Base-by-base conservation (phyloP, 345 rosid genomes). In the Noccaea caerulescens region DNA sequence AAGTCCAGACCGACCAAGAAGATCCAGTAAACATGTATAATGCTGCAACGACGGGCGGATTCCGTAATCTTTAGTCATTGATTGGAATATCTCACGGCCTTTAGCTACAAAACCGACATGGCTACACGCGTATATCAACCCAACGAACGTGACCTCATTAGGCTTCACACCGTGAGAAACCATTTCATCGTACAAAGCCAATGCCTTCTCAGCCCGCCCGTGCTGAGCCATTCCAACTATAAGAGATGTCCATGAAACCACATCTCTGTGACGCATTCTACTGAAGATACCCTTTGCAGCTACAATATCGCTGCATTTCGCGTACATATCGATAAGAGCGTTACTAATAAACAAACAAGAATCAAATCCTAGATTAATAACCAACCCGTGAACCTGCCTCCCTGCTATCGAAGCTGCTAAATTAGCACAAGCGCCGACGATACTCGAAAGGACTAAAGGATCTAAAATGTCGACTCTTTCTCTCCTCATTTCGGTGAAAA, bases 211-310 rank as follows among this genome's bases (percentile, higher is more conserved):
- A 33, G 88, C 97, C 49, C 4, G 80, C 9, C 97, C 97, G 27
- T 90, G 94, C 79, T 90, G 92, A 68, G 97, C 94, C 63, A 82
- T 82, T 37, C 94, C 94, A 58, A 90, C 89, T 36, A 90, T 86
- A 10, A 88, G 80, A 0, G 92, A 88, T 45, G 97, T 90, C 92
- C 92, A 90, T 2, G 97, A 85, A 71, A 90, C 90, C 10, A 90
- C 89, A 82, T 88, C 94, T 78, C 76, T 82, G 55, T 45, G 56
- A 1, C 41, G 52, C 89, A 90, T 81, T 47, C 72, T 65, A 58
- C 73, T 51, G 51, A 90, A 90, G 55, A 90, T 78, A 12, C 64
- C 63, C 36, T 66, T 80, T 37, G 92, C 89, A 20, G 92, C 86
- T 68, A 79, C 12, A 66, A 90, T 71, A 66, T 86, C 92, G 33